Base-by-base conservation (phyloP, 169 alveolate species). In the Plasmodium malariae region DNA sequence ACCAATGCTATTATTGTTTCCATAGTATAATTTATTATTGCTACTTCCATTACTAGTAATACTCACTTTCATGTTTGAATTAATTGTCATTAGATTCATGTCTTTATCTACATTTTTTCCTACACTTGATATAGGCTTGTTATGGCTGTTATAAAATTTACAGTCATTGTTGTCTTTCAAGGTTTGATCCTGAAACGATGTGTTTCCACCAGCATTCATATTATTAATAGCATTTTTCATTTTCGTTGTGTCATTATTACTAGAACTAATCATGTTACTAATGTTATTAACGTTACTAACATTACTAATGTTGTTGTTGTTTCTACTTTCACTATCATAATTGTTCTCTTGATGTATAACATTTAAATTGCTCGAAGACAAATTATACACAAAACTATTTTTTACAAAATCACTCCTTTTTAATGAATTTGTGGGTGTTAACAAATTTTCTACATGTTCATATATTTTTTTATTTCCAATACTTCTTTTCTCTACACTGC, bases 401-500 rank as follows among this genome's bases (percentile, higher is more conserved):
- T 34, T 11, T 21, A 54, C 24, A 1, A 11, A n/a, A 32, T 73
- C 71, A 19, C 6, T 21, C 19, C 70, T 73, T 45, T 30, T 55
- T 14, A 73, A 73, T 7, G 11, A 60, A 60, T 60, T 30, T 3
- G 28, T 3, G 0, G 54, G 51, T 21, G 30, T 54, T 26, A 21
- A 19, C 14, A 26, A 21, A 28, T 55, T 30, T 12, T 73, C 87
- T 34, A 55, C 57, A 73, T 73, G 87, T 9, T 73, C 87, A 73
- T 73, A 49, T 40, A 54, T 45, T 14, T 73, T 73, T 73, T 54
- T 54, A 55, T 73, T 73, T 14, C 71, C 72, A 36, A 73, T 73
- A 45, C 24, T 21, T 73, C 26, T 36, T 17, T 24, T 73, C 45
- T 45, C 70, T 43, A 73, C 24, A 36, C 19, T 28, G 26, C 17